Percentiles rank a stretch among this genome's conserved stretches.
Evolutionary conservation across 2,329 filamentous ascomycete genomes (phyloP).

Genomic region (Ceratocystis diversiconidia): DNA sequence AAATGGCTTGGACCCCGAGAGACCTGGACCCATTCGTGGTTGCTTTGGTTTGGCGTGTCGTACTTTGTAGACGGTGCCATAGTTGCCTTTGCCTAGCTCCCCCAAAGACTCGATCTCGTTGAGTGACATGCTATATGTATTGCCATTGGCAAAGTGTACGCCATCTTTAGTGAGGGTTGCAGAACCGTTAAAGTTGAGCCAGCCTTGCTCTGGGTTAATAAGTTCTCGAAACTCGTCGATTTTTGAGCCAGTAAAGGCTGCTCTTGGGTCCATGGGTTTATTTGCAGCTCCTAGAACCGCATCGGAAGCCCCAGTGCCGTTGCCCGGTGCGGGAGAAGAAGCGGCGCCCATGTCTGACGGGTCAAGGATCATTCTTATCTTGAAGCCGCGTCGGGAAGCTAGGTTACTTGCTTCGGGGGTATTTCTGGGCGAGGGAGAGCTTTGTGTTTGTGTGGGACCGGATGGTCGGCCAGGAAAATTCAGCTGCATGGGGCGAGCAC

Average conservation of each 20-base stretch:
- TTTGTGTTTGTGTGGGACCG: not conserved
- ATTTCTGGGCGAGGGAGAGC: not conserved
- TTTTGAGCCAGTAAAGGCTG: conserved; percentile 32
- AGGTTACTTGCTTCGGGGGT: conserved; percentile 31
- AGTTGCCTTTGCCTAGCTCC: conserved; percentile 94
- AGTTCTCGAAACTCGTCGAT: conserved; percentile 56
- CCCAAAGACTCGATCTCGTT: conserved; percentile 89
- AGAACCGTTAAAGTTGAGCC: conserved; percentile 82
- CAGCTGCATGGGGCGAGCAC: not conserved
- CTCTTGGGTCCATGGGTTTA: conserved; percentile 23
- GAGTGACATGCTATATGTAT: conserved; percentile 82
- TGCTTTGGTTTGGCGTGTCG: conserved; percentile 57
- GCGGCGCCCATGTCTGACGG: not conserved
- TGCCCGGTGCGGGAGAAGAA: conserved; percentile 17
- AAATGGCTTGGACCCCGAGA: conserved; percentile 32
- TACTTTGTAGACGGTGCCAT: conserved; percentile 95
- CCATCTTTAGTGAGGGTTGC: conserved; percentile 78
- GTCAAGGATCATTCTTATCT: conserved; percentile 27
- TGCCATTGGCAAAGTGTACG: conserved; percentile 82
- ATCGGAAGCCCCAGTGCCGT: conserved; percentile 19
- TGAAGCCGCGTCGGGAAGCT: conserved; percentile 49
- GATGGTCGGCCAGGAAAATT: conserved; percentile 1
- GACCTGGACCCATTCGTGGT: conserved; percentile 44
- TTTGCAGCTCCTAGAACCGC: conserved; percentile 15
- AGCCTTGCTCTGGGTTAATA: conserved; percentile 83